Evolutionary conservation across 257 asterid species (phyloP).

Genomic region (Capsicum baccatum): DNA sequence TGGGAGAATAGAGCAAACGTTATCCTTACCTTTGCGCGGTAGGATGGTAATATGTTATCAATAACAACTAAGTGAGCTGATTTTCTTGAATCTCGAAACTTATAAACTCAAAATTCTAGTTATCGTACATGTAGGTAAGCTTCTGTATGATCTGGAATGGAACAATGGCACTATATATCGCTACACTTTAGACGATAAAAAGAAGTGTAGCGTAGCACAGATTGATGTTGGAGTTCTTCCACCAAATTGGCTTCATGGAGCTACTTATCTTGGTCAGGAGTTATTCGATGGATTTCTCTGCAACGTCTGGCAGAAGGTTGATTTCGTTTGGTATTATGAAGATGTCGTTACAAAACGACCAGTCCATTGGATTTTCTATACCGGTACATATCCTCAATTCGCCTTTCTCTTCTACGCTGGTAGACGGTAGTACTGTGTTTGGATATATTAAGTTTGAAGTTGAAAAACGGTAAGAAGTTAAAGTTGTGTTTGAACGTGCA

Average conservation of each 20-base stretch:
- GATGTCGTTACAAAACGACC: constrained; percentile 66
- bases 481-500: too few relatives aligned
- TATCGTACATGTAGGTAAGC: constrained; percentile 41
- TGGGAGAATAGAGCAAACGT: too few relatives aligned
- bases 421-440: background rate
- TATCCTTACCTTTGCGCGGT: too few relatives aligned
- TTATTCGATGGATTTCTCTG: constrained; percentile 69
- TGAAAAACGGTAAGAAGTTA: background rate
- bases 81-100: too few relatives aligned
- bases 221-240: constrained; percentile 65
- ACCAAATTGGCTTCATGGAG: constrained; percentile 73
- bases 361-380: constrained; percentile 63
- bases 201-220: constrained; percentile 47
- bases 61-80: too few relatives aligned
- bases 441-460: background rate
- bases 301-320: constrained; percentile 73
- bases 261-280: constrained; percentile 59
- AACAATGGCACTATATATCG: constrained; percentile 64
- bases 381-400: constrained; percentile 40
- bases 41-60: too few relatives aligned
- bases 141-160: constrained; percentile 68
- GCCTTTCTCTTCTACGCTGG: background rate
- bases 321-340: constrained; percentile 71
- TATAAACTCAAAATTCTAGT: too few relatives aligned
- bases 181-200: constrained; percentile 56